Conservation (phyloP, 805 yeast genomes). For the Candida takata region DNA sequence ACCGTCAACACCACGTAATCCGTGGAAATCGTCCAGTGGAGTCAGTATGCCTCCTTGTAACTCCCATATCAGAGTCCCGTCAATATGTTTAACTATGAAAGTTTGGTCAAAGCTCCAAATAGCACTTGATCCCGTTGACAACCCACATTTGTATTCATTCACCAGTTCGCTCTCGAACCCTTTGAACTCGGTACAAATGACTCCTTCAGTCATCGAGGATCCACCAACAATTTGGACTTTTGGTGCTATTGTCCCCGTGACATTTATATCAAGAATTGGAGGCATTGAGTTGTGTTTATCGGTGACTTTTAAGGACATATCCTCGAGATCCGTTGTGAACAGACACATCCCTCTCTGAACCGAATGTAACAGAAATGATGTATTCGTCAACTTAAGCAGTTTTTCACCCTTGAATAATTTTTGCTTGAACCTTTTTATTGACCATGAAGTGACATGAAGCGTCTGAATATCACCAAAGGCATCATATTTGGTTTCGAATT, state of each 20-base stretch:
- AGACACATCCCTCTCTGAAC: constrained; percentile 4
- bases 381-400: constrained; percentile 6
- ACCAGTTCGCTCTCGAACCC: constrained; percentile 9
- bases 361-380: constrained; percentile 6
- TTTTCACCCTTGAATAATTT: constrained; percentile 1
- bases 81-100: constrained; percentile 6
- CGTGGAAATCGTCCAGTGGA: constrained; percentile 7
- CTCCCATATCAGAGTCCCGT: constrained; percentile 5
- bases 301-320: background rate
- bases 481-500: constrained; percentile 2
- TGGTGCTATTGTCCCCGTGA: constrained; percentile 15
- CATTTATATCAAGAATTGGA: constrained; percentile 20
- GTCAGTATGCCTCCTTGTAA: background rate
- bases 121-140: constrained; percentile 2
- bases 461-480: constrained; percentile 7
- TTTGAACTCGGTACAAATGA: constrained; percentile 17
- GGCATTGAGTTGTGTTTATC: constrained; percentile 4
- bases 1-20: constrained; percentile 10
- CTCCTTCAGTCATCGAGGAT: constrained; percentile 11
- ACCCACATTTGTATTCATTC: background rate
- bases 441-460: constrained; percentile 9
- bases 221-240: constrained; percentile 23
- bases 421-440: constrained; percentile 3
- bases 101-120: constrained; percentile 15
- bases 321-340: constrained; percentile 2